Percentiles rank a stretch among this genome's conserved stretches.
phyloP scores from a whole-genome alignment of 2,329 filamentous ascomycete species.

The Cladorrhinum sp. region DNA sequence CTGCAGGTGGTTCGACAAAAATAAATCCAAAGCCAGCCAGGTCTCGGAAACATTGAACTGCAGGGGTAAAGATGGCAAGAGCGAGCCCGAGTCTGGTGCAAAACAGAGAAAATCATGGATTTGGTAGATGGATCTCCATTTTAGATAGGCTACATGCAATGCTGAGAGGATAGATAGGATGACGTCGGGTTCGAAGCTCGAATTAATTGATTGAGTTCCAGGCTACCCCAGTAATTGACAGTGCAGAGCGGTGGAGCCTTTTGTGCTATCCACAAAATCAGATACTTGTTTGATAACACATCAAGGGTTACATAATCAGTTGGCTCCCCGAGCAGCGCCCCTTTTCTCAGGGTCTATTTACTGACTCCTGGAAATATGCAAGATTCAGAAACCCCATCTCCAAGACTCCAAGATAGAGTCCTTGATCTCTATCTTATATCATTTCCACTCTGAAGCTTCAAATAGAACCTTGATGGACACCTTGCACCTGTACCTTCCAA shows the following conservation, averaged over 20 bases:
- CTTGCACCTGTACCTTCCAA: too few species aligned
- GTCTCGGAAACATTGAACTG: neutral
- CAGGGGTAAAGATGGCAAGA: neutral
- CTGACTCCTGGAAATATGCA: neutral
- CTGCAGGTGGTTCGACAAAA: neutral
- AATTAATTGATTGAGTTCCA: neutral
- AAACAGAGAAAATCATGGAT: neutral
- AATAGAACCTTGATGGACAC: too few species aligned
- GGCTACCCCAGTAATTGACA: neutral
- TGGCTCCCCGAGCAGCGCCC: neutral
- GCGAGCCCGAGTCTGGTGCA: too few species aligned
- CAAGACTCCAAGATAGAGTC: neutral
- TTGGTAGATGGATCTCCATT: neutral
- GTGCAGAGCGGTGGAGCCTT: too few species aligned
- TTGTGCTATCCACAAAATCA: neutral
- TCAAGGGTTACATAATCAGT: neutral
- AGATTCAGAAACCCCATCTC: neutral
- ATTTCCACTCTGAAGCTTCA: too few species aligned
- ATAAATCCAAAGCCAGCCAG: neutral
- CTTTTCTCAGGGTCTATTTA: neutral
- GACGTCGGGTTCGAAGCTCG: neutral
- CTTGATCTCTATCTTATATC: too few species aligned
- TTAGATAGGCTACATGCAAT: too few species aligned
- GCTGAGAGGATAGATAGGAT: neutral
- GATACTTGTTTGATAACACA: neutral